phyloP scores from a whole-genome alignment of 192 early-diverging fungal species.

The Mortierella hygrophila region DNA sequence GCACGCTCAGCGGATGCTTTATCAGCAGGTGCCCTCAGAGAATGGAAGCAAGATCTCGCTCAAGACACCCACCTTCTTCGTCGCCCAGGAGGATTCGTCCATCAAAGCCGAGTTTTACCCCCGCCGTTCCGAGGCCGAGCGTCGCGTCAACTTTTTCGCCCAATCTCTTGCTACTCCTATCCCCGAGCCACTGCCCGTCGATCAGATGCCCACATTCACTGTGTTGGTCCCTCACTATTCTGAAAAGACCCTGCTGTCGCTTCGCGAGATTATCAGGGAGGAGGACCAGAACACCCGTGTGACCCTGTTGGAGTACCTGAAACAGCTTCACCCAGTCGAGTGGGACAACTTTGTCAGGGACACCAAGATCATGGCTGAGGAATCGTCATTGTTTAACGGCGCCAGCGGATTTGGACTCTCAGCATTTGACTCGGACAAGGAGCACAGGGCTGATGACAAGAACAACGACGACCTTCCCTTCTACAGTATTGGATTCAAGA shows the following conservation, averaged over 20 bases:
- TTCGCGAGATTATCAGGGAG: slow-evolving; percentile 88
- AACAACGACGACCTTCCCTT: slow-evolving; percentile 87
- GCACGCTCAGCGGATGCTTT: slow-evolving; percentile 80
- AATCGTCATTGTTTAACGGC: slow-evolving; percentile 56
- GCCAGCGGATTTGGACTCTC: slow-evolving; percentile 34
- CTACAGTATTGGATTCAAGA: slow-evolving; percentile 86
- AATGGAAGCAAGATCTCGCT: slow-evolving; percentile 74
- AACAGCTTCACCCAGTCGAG: slow-evolving; percentile 84
- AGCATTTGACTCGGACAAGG: slow-evolving; percentile 34
- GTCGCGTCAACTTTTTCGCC: slow-evolving; percentile 88
- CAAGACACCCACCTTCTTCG: slow-evolving; percentile 82
- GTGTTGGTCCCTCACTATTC: slow-evolving; percentile 90
- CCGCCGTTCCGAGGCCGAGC: slow-evolving; percentile 82
- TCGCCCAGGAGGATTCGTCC: slow-evolving; percentile 79
- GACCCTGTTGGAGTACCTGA: slow-evolving; percentile 85
- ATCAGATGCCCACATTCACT: slow-evolving; percentile 89
- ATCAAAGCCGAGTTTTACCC: slow-evolving; percentile 81
- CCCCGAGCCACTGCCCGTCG: slow-evolving; percentile 82
- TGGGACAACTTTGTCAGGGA: slow-evolving; percentile 95
- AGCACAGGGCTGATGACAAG: slow-evolving; percentile 66
- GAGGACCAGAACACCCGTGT: slow-evolving; percentile 85
- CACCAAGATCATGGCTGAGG: slow-evolving; percentile 83
- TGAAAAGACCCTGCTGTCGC: slow-evolving; percentile 85
- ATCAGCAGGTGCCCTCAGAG: slow-evolving; percentile 71
- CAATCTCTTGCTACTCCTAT: slow-evolving; percentile 86